Evolutionary conservation across 495 filamentous ascomycete genomes (phyloP).

Genomic region (Penicillium roqueforti): DNA sequence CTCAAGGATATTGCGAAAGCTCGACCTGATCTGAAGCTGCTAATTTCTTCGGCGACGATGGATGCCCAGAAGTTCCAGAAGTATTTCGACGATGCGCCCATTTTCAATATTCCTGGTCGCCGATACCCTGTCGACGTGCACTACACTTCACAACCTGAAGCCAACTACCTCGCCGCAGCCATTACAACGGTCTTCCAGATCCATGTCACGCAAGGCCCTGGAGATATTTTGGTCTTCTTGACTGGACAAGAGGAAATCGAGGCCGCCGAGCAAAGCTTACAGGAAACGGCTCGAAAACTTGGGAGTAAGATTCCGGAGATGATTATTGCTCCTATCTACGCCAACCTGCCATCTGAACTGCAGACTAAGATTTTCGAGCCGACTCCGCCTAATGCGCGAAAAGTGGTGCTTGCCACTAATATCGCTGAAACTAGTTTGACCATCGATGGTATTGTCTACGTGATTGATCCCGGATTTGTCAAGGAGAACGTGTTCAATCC

Average conservation of each 20-base stretch:
- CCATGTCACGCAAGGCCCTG: conserved; percentile 78
- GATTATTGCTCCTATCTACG: conserved; percentile 83
- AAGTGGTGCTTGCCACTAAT: conserved; percentile 85
- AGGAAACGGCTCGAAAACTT: conserved; percentile 75
- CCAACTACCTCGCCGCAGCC: conserved; percentile 87
- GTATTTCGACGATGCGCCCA: conserved; percentile 93
- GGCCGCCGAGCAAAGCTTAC: conserved; percentile 72
- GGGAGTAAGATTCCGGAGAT: conserved; percentile 81
- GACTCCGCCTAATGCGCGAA: conserved; percentile 72
- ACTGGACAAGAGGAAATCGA: conserved; percentile 93
- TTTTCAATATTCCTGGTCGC: conserved; percentile 93
- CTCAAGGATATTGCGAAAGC: conserved; percentile 88
- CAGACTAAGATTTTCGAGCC: conserved; percentile 90
- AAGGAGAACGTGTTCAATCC: conserved; percentile 97
- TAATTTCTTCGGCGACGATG: conserved; percentile 94
- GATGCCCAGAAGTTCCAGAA: conserved; percentile 89
- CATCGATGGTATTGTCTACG: conserved; percentile 87
- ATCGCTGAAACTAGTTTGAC: conserved; percentile 88
- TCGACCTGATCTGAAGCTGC: conserved; percentile 80
- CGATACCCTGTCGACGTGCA: conserved; percentile 89
- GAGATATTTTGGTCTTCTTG: conserved; percentile 88
- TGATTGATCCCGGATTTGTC: conserved; percentile 88
- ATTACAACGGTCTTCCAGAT: conserved; percentile 97
- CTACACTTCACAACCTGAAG: conserved; percentile 88
- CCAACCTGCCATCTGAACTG: conserved; percentile 79